These are phyloP conservation scores for Fraxinus sp. DNA, from an alignment of 305 asterid genomes.

Conservation along the genomic window DNA sequence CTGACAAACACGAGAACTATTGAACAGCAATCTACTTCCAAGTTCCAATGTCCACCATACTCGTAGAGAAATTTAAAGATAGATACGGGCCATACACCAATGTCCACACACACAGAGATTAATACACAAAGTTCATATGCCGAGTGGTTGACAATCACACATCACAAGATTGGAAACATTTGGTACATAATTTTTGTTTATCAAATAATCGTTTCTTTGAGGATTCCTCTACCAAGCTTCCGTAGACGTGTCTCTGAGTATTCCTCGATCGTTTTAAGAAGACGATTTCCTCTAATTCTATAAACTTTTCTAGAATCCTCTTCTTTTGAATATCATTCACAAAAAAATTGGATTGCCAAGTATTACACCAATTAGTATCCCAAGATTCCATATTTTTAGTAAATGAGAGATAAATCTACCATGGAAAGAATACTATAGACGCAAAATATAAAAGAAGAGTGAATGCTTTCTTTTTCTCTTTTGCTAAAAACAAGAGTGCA, in stretches of 20 bases:
- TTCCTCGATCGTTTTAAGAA: neutral
- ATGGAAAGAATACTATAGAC: neutral
- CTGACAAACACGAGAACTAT: neutral
- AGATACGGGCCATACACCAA: neutral
- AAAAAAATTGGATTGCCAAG: neutral
- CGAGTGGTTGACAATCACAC: neutral
- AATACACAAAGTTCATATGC: neutral
- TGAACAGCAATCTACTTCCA: neutral
- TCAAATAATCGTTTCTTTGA: neutral
- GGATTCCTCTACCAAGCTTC: neutral
- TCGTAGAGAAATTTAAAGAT: neutral
- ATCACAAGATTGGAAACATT: neutral
- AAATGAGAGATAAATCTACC: neutral
- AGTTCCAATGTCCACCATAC: neutral
- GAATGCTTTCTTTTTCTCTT: neutral
- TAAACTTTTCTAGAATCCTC: neutral
- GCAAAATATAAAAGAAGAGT: neutral
- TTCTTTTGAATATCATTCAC: neutral
- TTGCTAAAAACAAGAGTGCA: neutral
- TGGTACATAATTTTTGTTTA: neutral
- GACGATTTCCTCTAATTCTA: neutral
- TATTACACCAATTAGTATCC: neutral
- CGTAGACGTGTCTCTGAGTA: neutral
- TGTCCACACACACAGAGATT: neutral
- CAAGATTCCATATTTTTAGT: neutral